A percentile compares a stretch with the other conserved stretches of the same genome.
These are phyloP conservation scores for Aureobasidium sp. DNA, from an alignment of 2,329 filamentous ascomycete species.

Conservation along the genomic window DNA sequence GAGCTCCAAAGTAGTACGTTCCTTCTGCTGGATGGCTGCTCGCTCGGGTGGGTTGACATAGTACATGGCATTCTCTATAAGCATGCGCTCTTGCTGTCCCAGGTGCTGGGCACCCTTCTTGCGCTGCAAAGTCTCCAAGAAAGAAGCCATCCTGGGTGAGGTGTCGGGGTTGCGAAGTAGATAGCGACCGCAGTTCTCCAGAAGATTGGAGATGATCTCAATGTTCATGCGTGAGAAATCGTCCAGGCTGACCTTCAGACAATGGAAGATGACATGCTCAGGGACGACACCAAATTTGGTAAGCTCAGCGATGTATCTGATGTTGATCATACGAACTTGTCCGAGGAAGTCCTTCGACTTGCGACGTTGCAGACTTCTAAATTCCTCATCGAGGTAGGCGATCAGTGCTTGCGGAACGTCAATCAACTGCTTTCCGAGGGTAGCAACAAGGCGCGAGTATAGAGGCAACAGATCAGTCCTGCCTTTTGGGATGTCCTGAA, in stretches of 20 bases:
- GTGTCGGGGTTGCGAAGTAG: constrained; percentile 88
- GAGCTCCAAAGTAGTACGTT: constrained; percentile 83
- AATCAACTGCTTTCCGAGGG: constrained; percentile 84
- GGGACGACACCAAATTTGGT: constrained; percentile 98
- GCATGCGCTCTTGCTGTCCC: constrained; percentile 91
- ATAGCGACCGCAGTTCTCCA: constrained; percentile 95
- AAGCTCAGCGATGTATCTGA: constrained; percentile 93
- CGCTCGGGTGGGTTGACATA: constrained; percentile 94
- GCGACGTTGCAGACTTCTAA: constrained; percentile 88
- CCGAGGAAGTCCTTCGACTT: constrained; percentile 97
- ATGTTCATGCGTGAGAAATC: constrained; percentile 99
- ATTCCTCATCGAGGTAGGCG: constrained; percentile 89
- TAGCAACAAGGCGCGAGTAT: constrained; percentile 89
- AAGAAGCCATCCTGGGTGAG: constrained; percentile 83
- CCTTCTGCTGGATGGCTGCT: constrained; percentile 91
- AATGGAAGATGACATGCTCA: constrained; percentile 98
- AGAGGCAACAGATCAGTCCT: constrained; percentile 82
- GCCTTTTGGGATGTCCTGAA: constrained; percentile 92
- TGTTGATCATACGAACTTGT: constrained; percentile 86
- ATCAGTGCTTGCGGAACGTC: constrained; percentile 91
- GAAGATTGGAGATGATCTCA: constrained; percentile 90
- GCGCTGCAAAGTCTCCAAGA: constrained; percentile 86
- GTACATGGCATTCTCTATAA: constrained; percentile 96
- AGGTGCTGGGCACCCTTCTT: constrained; percentile 96
- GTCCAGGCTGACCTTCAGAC: constrained; percentile 91